phyloP scores from a whole-genome alignment of 768 basidiomycete species.

The Galerina marginata region DNA sequence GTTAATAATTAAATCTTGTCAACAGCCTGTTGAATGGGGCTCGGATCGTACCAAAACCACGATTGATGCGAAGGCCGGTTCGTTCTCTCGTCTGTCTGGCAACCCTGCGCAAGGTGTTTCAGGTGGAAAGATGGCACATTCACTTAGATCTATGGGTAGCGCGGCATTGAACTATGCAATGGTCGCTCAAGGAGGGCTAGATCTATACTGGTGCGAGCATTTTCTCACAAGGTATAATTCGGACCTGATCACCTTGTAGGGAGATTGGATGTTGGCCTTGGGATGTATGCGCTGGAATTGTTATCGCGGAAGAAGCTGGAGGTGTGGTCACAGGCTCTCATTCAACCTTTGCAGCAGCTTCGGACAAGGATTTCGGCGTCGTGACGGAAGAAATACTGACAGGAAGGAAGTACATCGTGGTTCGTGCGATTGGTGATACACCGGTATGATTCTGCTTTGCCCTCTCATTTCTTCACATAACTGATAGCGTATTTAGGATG shows the following conservation, averaged over 20 bases:
- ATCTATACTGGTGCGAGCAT: conserved; percentile 78
- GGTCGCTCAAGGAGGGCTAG: conserved; percentile 88
- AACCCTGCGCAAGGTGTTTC: conserved; percentile 64
- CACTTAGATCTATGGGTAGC: conserved; percentile 82
- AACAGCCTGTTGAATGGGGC: conserved; percentile 87
- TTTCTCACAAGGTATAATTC: background rate
- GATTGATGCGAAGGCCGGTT: conserved; percentile 62
- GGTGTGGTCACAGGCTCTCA: conserved; percentile 78
- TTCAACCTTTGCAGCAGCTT: conserved; percentile 43
- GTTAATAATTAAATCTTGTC: background rate
- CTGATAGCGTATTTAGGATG: conserved; percentile 40
- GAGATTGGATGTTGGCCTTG: conserved; percentile 85
- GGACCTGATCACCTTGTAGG: conserved; percentile 41
- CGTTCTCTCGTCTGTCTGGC: conserved; percentile 79
- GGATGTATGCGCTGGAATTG: conserved; percentile 92
- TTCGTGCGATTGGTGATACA: conserved; percentile 70
- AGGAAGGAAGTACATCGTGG: conserved; percentile 82
- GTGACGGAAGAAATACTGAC: conserved; percentile 73
- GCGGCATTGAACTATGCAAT: conserved; percentile 83
- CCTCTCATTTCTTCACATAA: background rate
- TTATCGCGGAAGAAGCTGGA: conserved; percentile 92
- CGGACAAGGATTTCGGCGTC: conserved; percentile 54
- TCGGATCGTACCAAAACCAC: conserved; percentile 66
- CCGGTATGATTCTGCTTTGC: conserved; percentile 32
- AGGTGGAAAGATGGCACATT: conserved; percentile 86